Conservation (phyloP, 805 yeast species). For the Starmerella roubikii region DNA sequence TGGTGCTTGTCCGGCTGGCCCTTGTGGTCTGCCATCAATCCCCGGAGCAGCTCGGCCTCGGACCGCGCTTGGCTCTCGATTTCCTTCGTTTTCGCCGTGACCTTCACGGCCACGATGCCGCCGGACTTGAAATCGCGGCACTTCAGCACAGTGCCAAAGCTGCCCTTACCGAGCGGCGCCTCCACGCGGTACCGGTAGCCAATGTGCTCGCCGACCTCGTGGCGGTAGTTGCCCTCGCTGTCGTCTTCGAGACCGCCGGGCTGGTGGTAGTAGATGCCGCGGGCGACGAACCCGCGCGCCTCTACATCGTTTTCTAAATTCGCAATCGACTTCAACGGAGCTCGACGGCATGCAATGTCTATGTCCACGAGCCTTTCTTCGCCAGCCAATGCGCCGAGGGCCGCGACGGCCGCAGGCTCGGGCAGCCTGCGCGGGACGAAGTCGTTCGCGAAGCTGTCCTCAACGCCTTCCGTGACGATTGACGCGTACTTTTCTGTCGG, state of each 20-base stretch:
- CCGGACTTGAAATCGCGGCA: conserved; percentile 54
- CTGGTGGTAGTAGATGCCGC: conserved; percentile 12
- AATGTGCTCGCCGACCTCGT: conserved; percentile 51
- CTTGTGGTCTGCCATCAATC: conserved; percentile 28
- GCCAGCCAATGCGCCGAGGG: conserved; percentile 2
- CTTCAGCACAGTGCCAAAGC: conserved; percentile 66
- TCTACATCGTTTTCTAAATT: conserved; percentile 1
- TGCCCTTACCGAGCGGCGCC: conserved; percentile 54
- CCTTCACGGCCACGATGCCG: conserved; percentile 54
- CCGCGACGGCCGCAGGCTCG: conserved; percentile 1
- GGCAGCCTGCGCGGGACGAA: conserved; percentile 13
- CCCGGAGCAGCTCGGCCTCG: conserved; percentile 55
- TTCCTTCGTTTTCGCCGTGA: conserved; percentile 57
- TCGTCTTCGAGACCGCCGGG: conserved; percentile 27
- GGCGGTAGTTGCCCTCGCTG: conserved; percentile 44
- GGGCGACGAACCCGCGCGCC: conserved; percentile 5
- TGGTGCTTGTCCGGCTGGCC: conserved; percentile 24
- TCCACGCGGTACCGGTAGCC: conserved; percentile 58
- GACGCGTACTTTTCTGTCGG: background rate
- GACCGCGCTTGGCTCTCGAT: conserved; percentile 67
- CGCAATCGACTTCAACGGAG: conserved; percentile 1
- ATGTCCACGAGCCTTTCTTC: conserved; percentile 8
- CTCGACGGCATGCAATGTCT: conserved; percentile 1
- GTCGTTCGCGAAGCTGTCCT: conserved; percentile 12
- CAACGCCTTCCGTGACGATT: conserved; percentile 1